A percentile compares a stretch with the other conserved stretches of the same genome.
Conservation (phyloP, 2,329 filamentous ascomycete genomes). For the Sporothrix humicola region DNA sequence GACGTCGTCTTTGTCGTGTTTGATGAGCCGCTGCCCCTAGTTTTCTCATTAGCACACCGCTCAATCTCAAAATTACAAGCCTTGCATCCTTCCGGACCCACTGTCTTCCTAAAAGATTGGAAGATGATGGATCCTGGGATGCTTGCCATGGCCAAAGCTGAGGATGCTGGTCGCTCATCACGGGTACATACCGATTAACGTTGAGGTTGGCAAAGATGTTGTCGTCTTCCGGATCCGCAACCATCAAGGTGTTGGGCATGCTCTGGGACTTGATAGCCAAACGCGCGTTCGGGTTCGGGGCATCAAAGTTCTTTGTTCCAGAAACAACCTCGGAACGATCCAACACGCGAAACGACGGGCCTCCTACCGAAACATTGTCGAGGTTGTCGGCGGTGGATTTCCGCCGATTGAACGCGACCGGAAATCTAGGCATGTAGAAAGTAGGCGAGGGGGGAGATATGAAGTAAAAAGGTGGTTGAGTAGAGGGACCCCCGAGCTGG, state of each 20-base stretch:
- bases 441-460: background rate
- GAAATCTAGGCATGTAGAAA: slow-evolving; percentile 67
- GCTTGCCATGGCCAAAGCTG: background rate
- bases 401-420: slow-evolving; percentile 63
- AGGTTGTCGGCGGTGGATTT: slow-evolving; percentile 63
- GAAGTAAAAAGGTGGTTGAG: background rate
- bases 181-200: slow-evolving; percentile 55
- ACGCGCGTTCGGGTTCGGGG: slow-evolving; percentile 51
- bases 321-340: slow-evolving; percentile 56
- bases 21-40: slow-evolving; percentile 64
- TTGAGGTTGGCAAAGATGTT: slow-evolving; percentile 65
- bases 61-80: background rate
- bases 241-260: slow-evolving; percentile 49
- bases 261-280: slow-evolving; percentile 47
- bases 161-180: background rate
- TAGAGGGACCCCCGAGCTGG: background rate
- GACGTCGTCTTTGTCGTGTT: slow-evolving; percentile 66
- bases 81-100: slow-evolving; percentile 30
- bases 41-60: slow-evolving; percentile 29
- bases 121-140: background rate
- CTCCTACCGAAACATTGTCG: slow-evolving; percentile 57
- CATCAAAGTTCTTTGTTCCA: slow-evolving; percentile 57
- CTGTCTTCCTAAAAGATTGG: background rate
- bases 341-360: slow-evolving; percentile 64
- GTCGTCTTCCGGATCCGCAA: slow-evolving; percentile 50